Conservation (phyloP, 177 flowering plant genomes). For the Tripterygium wilfordii region DNA sequence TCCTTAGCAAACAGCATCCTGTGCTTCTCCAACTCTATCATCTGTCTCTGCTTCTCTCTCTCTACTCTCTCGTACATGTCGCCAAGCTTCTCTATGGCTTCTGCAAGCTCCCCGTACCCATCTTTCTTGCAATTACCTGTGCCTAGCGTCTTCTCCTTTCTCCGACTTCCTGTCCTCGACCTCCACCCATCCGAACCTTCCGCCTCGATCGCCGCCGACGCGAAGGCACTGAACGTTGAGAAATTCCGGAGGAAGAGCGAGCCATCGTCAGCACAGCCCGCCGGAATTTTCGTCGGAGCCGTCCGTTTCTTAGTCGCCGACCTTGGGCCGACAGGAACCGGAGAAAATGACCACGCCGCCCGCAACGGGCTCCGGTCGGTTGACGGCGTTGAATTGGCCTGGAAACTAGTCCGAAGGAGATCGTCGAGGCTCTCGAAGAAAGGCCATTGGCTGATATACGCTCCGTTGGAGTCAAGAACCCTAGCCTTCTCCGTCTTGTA, state of each 20-base stretch:
- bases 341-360: constrained; percentile 15
- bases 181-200: constrained; percentile 7
- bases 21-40: constrained; percentile 83
- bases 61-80: constrained; percentile 76
- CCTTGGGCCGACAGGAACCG: constrained; percentile 25
- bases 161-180: constrained; percentile 27
- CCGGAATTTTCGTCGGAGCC: too few species aligned
- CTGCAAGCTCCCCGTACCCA: constrained; percentile 43
- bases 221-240: constrained; percentile 42
- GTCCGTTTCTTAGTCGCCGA: constrained; percentile 33
- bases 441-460: constrained; percentile 40
- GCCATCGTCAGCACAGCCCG: constrained; percentile 28
- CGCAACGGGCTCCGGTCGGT: constrained; percentile 21
- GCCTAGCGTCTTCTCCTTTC: constrained; percentile 16
- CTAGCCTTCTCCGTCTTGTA: constrained; percentile 69
- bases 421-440: constrained; percentile 44
- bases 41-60: constrained; percentile 54
- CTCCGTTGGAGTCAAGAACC: constrained; percentile 38
- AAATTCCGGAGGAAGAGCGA: constrained; percentile 41
- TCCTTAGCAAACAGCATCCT: constrained; percentile 77
- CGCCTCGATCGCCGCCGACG: constrained; percentile 25
- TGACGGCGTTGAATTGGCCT: constrained; percentile 13
- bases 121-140: too few species aligned
- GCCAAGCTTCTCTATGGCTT: constrained; percentile 60
- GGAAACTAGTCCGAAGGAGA: constrained; percentile 34